These are phyloP conservation scores for Lotus japonicus DNA, from an alignment of 306 rosid genomes.

Conservation along the genomic window DNA sequence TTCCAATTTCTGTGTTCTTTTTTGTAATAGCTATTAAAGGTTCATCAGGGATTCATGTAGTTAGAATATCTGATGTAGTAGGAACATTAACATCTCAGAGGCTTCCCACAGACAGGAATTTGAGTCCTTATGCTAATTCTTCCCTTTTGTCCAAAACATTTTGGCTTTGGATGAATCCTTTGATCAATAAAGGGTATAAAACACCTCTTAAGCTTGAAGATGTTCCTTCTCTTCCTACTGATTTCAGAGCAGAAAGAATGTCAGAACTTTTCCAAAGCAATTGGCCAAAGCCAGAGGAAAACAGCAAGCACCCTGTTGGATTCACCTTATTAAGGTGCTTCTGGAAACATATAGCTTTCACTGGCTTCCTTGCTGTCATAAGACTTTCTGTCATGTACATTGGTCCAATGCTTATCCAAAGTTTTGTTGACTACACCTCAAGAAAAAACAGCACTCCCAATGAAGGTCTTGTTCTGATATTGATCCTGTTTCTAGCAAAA, in stretches of 20 bases:
- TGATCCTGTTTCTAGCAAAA: constrained; percentile 53
- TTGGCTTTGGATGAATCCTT: constrained; percentile 46
- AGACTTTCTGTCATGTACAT: constrained; percentile 55
- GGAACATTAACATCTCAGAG: not conserved
- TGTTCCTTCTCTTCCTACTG: constrained; percentile 35
- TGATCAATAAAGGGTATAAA: constrained; percentile 28
- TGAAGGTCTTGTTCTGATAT: constrained; percentile 61
- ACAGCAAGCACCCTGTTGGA: constrained; percentile 56
- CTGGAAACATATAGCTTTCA: constrained; percentile 61
- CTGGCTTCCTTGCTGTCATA: constrained; percentile 55
- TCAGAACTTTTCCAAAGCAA: constrained; percentile 44
- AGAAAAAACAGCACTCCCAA: constrained; percentile 37
- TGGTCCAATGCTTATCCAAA: constrained; percentile 67
- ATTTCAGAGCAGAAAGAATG: constrained; percentile 35
- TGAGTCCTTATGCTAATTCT: constrained; percentile 31
- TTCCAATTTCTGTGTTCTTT: constrained; percentile 23
- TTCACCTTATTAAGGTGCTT: constrained; percentile 60
- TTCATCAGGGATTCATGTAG: constrained; percentile 32
- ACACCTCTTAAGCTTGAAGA: constrained; percentile 32
- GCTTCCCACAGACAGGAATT: constrained; percentile 6
- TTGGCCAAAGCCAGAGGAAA: constrained; percentile 75
- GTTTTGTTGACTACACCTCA: constrained; percentile 60
- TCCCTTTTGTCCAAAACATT: constrained; percentile 24
- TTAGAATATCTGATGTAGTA: constrained; percentile 20
- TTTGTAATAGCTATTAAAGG: constrained; percentile 7